phyloP scores from a whole-genome alignment of 306 rosid genomes.

The Sphenostylis stenocarpa region DNA sequence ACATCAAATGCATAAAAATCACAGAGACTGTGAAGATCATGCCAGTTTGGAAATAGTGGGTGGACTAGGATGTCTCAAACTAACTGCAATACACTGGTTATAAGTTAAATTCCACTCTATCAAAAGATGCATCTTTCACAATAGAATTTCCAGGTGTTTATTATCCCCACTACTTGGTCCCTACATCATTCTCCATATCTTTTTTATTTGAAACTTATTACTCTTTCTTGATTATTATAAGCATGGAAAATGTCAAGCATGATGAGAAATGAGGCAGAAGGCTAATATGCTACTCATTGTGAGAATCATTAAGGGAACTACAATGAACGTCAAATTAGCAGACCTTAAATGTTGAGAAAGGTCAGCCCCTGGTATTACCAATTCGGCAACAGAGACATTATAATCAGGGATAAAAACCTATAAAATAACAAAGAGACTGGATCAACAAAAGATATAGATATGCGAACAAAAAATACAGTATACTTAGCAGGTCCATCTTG shows the following conservation, averaged over 20 bases:
- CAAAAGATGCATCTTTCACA: neutral
- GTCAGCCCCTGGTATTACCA: slow-evolving; percentile 80
- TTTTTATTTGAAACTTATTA: slow-evolving; percentile 7
- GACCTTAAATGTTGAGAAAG: slow-evolving; percentile 77
- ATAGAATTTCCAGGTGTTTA: neutral
- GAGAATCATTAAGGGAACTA: neutral
- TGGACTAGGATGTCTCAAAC: neutral
- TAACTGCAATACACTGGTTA: neutral
- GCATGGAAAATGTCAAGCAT: slow-evolving; percentile 20
- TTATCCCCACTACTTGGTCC: neutral
- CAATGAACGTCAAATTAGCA: slow-evolving; percentile 19
- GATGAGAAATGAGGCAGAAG: slow-evolving; percentile 6
- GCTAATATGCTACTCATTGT: slow-evolving; percentile 16
- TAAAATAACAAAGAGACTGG: slow-evolving; percentile 28
- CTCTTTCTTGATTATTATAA: slow-evolving; percentile 18
- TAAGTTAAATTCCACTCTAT: neutral
- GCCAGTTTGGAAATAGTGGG: slow-evolving; percentile 5
- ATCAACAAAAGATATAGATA: slow-evolving; percentile 23
- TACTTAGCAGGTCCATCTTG: slow-evolving; percentile 1
- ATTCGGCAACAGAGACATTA: slow-evolving; percentile 76
- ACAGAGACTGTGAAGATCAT: neutral
- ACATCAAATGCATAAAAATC: neutral
- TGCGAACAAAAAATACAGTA: neutral
- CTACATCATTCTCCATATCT: neutral
- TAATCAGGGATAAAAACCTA: slow-evolving; percentile 80